Evolutionary conservation across 768 basidiomycete genomes (phyloP), one percentile per base, ranked within the genome.

Genomic region (Basidioascus undulatus): DNA sequence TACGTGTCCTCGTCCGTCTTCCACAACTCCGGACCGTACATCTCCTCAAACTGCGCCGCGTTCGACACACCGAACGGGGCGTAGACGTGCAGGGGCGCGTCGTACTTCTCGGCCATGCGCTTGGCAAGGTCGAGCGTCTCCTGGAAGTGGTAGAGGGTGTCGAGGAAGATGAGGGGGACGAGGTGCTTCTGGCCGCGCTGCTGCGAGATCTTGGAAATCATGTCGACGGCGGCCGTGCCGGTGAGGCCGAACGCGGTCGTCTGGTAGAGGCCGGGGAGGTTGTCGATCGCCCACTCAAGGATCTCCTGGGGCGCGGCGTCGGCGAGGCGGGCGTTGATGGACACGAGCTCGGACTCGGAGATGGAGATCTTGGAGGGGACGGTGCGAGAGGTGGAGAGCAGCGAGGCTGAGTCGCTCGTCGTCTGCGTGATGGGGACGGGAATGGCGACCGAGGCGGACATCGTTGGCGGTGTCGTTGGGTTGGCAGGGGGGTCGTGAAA

Each of bases 161-260:
- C 87, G 55, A 94, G 61, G 62, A 98, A 96, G 62, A 96, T 84
- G 16, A 94, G 67, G 1, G 86, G 83, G 7, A 65, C 60, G 16
- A 60, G 51, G 47, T 64, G 62, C 11, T 52, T 55, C 38, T 57
- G 52, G 26, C 59, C 47, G 6, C 49, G 42, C 20, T 40, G 52
- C 12, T 54, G 47, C 3, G 75, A 74, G 46, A 86, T 63, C 57
- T 80, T 79, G 26, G 80, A 76, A 40, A 96, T 70, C 82, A 98
- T 92, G 57, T 92, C 84, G 45, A 81, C 73, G 16, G 84, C 75
- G 41, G 83, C 84, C 40, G 87, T 72, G 9, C 92, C 89, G 0
- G 87, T 94, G 44, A 94, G 66, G 6, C 92, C 92, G 53, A 98
- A 89, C 0, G 92, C 89, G 5, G 89, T 96, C 6, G 92, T 94